phyloP scores from a whole-genome alignment of 305 asterid species.

The Euphrasia arctica region DNA sequence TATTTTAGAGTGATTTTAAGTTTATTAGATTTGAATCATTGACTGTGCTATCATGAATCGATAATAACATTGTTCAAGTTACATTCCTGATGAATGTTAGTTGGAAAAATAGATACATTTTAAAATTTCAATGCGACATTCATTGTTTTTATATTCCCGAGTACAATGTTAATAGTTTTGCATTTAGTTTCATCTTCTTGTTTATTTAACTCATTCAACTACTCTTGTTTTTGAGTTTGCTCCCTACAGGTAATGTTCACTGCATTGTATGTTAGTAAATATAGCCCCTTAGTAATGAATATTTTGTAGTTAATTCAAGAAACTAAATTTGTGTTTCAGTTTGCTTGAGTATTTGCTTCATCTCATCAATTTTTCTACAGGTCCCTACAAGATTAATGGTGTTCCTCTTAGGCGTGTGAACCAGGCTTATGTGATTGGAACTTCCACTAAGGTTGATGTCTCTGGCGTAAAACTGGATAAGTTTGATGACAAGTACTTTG shows the following conservation, averaged over 20 bases:
- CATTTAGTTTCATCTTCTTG: too few relatives aligned
- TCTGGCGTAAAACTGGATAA: constrained; percentile 48
- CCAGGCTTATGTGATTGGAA: constrained; percentile 69
- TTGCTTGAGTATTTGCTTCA: constrained; percentile 17
- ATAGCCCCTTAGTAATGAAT: neutral
- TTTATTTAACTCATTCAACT: too few relatives aligned
- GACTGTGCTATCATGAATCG: too few relatives aligned
- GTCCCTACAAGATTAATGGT: constrained; percentile 80
- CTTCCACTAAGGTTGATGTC: constrained; percentile 57
- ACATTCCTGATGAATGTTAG: neutral
- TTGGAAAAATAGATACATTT: neutral
- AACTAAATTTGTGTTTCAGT: neutral
- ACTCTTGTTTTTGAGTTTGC: constrained; percentile 1
- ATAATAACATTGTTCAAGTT: too few relatives aligned
- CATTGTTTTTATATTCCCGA: too few relatives aligned
- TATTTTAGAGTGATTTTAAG: too few relatives aligned
- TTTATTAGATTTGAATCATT: too few relatives aligned
- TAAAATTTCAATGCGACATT: too few relatives aligned
- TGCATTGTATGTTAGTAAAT: constrained; percentile 14
- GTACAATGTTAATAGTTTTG: too few relatives aligned
- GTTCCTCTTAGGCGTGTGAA: constrained; percentile 90
- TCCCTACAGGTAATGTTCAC: constrained; percentile 20
- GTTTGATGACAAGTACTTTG: constrained; percentile 63
- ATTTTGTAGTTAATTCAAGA: neutral
- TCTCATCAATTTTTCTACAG: constrained; percentile 29